Base-by-base conservation (phyloP, 176 grass and related monocot genomes). In the Zizania latifolia region DNA sequence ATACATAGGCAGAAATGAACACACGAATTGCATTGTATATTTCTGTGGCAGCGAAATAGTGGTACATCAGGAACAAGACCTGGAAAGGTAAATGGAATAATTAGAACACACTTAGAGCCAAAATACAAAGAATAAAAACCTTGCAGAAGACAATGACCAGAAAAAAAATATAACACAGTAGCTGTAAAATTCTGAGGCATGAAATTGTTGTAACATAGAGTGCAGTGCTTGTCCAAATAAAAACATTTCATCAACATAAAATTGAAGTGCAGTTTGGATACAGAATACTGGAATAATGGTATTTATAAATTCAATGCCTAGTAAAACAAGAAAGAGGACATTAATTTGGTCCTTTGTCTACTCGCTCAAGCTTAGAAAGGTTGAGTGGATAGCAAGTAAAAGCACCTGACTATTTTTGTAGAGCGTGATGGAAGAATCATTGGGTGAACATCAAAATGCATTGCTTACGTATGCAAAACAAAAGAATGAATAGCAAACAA, bases 11-110 rank as follows among this genome's bases (percentile, higher is more conserved):
- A 83, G 91, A 87, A 72, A 93, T 93, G 66, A 93, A 93, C 58
- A 93, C 22, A 53, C 91, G 91, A 58, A 93, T 93, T 76, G 91
- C 91, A 58, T 93, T 93, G 70, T 93, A 93, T 72, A 84, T 90
- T 79, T 93, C 91, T 43, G 79, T 69, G 7, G 91, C 91, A 14
- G 55, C 78, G 17, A 93, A 93, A 74, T 93, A 93, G 57, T 93
- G 91, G 57, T 93, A 93, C 91, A 93, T 93, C 69, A 93, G 55
- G 76, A 93, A 93, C 48, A 93, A 74, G 54, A 93, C 91, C 91
- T 93, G 87, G 39, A 83, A 65, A 62, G 57, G 28, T 4, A 73
- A 24, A 82, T 41, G 6, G 4, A 59, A 87, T 30, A 21, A 40
- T 87, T 48, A 78, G 30, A 27, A 59, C 31, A 53, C n/a, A 72